Evolutionary conservation across 2,329 filamentous ascomycete genomes (phyloP).

Genomic region (Hypomyces rosellus): DNA sequence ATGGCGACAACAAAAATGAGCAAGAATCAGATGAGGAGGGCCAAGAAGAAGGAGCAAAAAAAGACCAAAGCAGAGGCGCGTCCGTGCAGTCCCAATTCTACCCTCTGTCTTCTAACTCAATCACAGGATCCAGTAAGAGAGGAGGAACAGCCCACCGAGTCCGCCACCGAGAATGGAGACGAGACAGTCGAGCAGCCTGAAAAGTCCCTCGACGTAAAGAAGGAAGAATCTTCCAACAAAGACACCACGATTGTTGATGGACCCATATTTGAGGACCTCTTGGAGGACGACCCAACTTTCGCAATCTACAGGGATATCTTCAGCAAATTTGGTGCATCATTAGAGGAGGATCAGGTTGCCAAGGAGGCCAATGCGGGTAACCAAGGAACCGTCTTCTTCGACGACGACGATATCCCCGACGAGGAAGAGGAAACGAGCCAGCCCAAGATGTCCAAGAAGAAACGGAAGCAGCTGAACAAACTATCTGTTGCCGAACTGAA

Average conservation of each 20-base stretch:
- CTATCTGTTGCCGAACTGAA: constrained; percentile 94
- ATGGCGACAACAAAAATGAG: constrained; percentile 69
- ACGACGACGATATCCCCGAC: constrained; percentile 80
- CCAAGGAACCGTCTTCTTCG: constrained; percentile 78
- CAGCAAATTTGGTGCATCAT: constrained; percentile 64
- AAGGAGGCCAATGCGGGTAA: constrained; percentile 63
- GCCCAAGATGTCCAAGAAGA: constrained; percentile 85
- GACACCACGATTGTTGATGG: constrained; percentile 38
- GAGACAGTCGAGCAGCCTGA: constrained; percentile 1
- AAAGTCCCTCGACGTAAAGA: constrained; percentile 7
- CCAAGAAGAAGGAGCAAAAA: constrained; percentile 92
- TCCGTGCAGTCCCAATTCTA: background rate
- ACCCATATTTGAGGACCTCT: constrained; percentile 53
- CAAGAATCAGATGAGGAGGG: constrained; percentile 90
- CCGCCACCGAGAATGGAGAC: constrained; percentile 2
- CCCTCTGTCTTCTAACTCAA: background rate
- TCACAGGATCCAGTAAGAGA: background rate
- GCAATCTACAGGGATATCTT: constrained; percentile 80
- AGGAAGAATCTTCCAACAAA: constrained; percentile 25
- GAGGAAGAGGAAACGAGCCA: constrained; percentile 66
- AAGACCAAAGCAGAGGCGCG: constrained; percentile 52
- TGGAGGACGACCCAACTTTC: constrained; percentile 68
- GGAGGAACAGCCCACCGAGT: background rate
- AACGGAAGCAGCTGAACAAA: constrained; percentile 84
- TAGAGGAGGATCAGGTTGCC: constrained; percentile 56